Conservation (phyloP, 228 moss, liverwort and hornwort genomes). For the Sphagnum fallax region DNA sequence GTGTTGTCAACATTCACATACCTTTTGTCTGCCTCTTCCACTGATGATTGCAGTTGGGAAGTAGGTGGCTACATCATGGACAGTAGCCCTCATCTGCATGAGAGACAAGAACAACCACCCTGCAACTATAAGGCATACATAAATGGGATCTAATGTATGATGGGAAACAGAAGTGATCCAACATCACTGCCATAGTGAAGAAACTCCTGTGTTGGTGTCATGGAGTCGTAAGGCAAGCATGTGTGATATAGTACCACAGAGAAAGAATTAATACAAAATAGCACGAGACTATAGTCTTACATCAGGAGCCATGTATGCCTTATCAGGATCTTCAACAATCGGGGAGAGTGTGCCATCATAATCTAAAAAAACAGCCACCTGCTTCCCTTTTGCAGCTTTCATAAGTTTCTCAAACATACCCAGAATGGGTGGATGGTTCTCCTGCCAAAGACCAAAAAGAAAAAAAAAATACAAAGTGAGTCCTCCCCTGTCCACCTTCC, state of each 20-base stretch:
- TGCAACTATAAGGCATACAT: too few relatives aligned
- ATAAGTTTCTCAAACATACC: conserved; percentile 58
- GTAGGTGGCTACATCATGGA: conserved; percentile 81
- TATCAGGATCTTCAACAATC: conserved; percentile 94
- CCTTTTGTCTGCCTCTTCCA: conserved; percentile 92
- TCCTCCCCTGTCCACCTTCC: too few relatives aligned
- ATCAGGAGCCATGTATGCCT: conserved; percentile 87
- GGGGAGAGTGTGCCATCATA: conserved; percentile 97
- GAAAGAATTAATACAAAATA: too few relatives aligned
- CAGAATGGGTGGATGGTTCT: conserved; percentile 74
- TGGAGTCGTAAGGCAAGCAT: too few relatives aligned
- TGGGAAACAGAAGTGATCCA: too few relatives aligned
- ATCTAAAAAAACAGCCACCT: conserved; percentile 82
- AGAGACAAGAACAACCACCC: too few relatives aligned
- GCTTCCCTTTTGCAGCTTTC: conserved; percentile 54
- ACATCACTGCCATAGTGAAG: too few relatives aligned
- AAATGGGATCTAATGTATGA: too few relatives aligned
- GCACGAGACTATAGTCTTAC: conserved; percentile 15
- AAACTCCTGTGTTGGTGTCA: too few relatives aligned
- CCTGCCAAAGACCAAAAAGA: conserved; percentile 27
- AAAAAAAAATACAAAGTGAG: too few relatives aligned
- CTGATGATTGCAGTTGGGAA: conserved; percentile 94
- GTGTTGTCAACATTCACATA: conserved; percentile 5
- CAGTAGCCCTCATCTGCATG: conserved; percentile 82
- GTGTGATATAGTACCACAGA: too few relatives aligned